phyloP scores from a whole-genome alignment of 2,329 filamentous ascomycete species.

The Pseudogymnoascus sp. region DNA sequence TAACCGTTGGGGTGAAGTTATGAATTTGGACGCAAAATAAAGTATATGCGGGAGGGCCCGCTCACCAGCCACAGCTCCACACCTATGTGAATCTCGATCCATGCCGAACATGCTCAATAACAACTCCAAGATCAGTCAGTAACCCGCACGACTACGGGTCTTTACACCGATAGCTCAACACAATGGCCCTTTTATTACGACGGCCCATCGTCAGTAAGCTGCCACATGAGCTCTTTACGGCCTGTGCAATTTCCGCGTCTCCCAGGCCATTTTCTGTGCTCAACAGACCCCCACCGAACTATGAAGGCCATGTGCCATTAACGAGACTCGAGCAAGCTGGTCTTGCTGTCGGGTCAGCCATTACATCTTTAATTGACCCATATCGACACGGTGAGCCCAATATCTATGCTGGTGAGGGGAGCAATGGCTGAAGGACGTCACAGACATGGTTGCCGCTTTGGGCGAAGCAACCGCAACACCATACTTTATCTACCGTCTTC shows the following conservation, averaged over 20 bases:
- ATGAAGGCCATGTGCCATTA: constrained; percentile 87
- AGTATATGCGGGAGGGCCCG: constrained; percentile 10
- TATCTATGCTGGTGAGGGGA: neutral
- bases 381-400: constrained; percentile 51
- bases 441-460: constrained; percentile 89
- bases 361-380: constrained; percentile 65
- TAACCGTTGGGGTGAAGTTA: neutral
- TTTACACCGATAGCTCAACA: neutral
- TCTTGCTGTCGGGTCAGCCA: constrained; percentile 59
- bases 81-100: neutral
- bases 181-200: constrained; percentile 25
- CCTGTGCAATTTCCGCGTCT: constrained; percentile 23
- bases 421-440: constrained; percentile 12
- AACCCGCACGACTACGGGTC: neutral
- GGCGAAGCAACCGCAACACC: constrained; percentile 92
- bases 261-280: constrained; percentile 66
- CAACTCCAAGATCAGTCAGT: neutral
- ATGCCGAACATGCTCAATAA: neutral
- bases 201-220: constrained; percentile 18
- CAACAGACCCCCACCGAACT: constrained; percentile 78
- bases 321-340: constrained; percentile 69
- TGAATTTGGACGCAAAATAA: neutral
- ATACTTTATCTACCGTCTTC: constrained; percentile 89
- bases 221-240: constrained; percentile 24
- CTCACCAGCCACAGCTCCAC: constrained; percentile 12